Evolutionary conservation across 73 alveolate genomes (phyloP).

Genomic region (Symbiodinium pilosum): DNA sequence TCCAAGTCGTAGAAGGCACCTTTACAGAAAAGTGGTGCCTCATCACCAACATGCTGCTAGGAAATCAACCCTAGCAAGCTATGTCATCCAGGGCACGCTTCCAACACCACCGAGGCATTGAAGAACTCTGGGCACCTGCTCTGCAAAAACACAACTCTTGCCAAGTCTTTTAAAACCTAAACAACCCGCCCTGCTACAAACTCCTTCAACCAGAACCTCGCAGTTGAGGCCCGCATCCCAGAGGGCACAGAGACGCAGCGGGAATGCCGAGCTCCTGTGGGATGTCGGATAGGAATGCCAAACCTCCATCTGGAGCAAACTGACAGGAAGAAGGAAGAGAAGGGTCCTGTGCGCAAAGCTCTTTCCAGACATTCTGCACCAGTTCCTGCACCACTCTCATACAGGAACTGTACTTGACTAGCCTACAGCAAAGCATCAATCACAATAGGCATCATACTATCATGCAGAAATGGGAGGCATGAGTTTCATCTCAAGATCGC

Average conservation of each 20-base stretch:
- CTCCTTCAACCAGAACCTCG: too few relatives aligned
- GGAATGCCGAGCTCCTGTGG: not conserved
- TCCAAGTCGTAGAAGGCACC: slow-evolving; percentile 82
- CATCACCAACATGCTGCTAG: not conserved
- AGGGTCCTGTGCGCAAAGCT: slow-evolving; percentile 18
- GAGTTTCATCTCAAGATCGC: too few relatives aligned
- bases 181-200: too few relatives aligned
- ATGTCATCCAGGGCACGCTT: not conserved
- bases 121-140: not conserved
- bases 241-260: not conserved
- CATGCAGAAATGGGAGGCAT: not conserved
- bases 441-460: not conserved
- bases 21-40: not conserved
- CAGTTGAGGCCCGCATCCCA: not conserved
- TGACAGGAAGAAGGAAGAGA: too few relatives aligned
- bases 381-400: not conserved
- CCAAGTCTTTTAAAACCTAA: too few relatives aligned
- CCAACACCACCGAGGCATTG: not conserved
- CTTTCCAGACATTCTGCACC: slow-evolving; percentile 13
- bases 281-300: too few relatives aligned
- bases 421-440: not conserved
- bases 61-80: not conserved
- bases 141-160: not conserved
- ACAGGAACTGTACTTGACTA: not conserved
- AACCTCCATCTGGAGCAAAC: too few relatives aligned